Base-by-base conservation (phyloP, 2,329 filamentous ascomycete species). In the Pseudonectria buxi region DNA sequence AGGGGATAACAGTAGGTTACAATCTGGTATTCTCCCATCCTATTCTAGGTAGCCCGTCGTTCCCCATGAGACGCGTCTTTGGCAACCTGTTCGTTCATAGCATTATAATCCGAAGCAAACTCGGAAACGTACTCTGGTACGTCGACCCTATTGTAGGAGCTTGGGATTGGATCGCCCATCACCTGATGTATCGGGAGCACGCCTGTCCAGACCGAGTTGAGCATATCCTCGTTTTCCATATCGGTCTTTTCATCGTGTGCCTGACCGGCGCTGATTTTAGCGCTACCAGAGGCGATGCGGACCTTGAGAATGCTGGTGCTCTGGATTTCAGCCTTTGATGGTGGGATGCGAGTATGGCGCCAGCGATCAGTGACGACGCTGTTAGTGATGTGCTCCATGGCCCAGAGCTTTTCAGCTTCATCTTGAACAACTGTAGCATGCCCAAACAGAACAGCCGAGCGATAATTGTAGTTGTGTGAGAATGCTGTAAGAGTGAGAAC, bases 381-480 rank as follows among this genome's bases (percentile, higher is more conserved):
- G 54, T 94, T 74, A 2, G 86, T 94, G 54, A 94, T 83, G 35
- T 84, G 65, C 47, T 80, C 65, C 78, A 94, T 83, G 4, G 86
- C 86, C 63, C 75, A 92, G 2, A 85, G 55, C 55, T 86, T 86
- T 63, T 94, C 87, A 4, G 70, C 73, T 0, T 63, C 58, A 40
- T 82, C 74, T 2, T 76, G 74, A 7, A 94, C 83, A 2, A 81
- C 59, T 4, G 62, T 68, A 1, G 81, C 87, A 54, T 80, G 75
- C 2, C 87, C 88, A 51, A 89, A 87, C 5, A 92, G 68, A 3
- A 87, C 67, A 6, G 83, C 85, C 24, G 81, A 86, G 39, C 86
- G 84, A 64, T 92, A 94, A 67, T 94, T 90, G 68, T 86, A 89
- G 62, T 76, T 85, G 67, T 94, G 86, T 37, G 75, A 76, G 64